Evolutionary conservation across 2,329 filamentous ascomycete species (phyloP).

Genomic region (Juglanconis sp.): DNA sequence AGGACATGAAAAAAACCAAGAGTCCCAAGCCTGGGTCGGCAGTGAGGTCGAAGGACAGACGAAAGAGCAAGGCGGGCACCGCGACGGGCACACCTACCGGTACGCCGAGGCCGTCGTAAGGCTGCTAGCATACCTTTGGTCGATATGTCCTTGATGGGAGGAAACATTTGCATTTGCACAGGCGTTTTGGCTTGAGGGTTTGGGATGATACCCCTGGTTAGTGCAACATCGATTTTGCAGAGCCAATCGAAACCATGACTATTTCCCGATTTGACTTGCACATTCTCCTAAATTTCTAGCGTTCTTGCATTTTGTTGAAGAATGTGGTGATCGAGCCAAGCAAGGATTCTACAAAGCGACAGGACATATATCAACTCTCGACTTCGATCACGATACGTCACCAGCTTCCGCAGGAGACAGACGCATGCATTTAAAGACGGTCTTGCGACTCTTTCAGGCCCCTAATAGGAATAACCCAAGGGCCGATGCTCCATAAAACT

Average conservation of each 20-base stretch:
- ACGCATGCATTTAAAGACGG: background rate
- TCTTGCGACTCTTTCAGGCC: background rate
- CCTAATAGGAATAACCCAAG: background rate
- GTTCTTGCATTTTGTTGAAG: background rate
- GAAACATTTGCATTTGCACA: background rate
- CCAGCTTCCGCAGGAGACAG: too few relatives aligned
- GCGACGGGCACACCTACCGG: slow-evolving; percentile 8
- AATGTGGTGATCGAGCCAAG: too few relatives aligned
- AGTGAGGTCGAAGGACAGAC: slow-evolving; percentile 40
- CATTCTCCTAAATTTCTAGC: background rate
- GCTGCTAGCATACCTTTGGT: background rate
- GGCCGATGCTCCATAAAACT: background rate
- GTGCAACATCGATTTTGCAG: background rate
- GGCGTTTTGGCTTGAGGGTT: background rate
- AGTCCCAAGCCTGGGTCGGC: slow-evolving; percentile 36
- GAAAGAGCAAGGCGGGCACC: slow-evolving; percentile 43
- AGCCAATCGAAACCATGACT: background rate
- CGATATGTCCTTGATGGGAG: background rate
- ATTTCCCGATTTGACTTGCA: background rate
- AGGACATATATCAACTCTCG: too few relatives aligned
- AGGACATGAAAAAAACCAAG: slow-evolving; percentile 45
- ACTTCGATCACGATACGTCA: too few relatives aligned
- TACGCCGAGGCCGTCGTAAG: slow-evolving; percentile 26
- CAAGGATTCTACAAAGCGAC: too few relatives aligned
- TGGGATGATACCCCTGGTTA: slow-evolving; percentile 2